A percentile compares a stretch with the other conserved stretches of the same genome.
These are phyloP conservation scores for Venturia nashicola DNA, from an alignment of 2,329 filamentous ascomycete species.

Conservation along the genomic window DNA sequence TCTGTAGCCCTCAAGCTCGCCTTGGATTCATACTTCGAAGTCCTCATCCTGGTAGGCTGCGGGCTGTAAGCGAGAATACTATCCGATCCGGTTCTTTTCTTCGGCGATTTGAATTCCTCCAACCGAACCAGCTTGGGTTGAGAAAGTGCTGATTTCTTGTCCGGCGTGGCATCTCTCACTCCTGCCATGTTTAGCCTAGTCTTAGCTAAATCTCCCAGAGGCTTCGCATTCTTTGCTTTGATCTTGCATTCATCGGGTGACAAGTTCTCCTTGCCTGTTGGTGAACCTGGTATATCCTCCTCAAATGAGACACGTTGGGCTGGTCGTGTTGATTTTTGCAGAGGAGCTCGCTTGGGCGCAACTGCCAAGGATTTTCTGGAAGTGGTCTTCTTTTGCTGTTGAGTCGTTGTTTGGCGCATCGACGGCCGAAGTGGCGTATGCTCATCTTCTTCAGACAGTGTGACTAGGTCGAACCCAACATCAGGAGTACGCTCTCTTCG, in stretches of 20 bases:
- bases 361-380: conserved; percentile 30
- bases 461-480: conserved; percentile 25
- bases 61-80: conserved; percentile 8
- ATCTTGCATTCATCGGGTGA: neutral
- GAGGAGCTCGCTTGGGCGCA: conserved; percentile 31
- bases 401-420: conserved; percentile 18
- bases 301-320: conserved; percentile 29
- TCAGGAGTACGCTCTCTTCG: conserved; percentile 22
- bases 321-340: conserved; percentile 13
- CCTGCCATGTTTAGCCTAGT: conserved; percentile 3
- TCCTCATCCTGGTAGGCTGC: conserved; percentile 4
- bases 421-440: conserved; percentile 14
- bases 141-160: neutral
- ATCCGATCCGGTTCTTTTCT: conserved; percentile 2
- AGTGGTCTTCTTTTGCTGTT: conserved; percentile 19
- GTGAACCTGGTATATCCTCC: conserved; percentile 36
- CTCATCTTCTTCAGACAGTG: conserved; percentile 22
- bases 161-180: conserved; percentile 5
- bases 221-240: neutral
- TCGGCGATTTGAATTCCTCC: neutral
- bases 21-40: neutral
- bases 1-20: neutral
- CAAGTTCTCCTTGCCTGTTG: conserved; percentile 48
- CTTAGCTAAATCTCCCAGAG: conserved; percentile 4
- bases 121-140: neutral